Conservation (phyloP, 192 early-diverging fungal species). For the Backusella psychrophila region DNA sequence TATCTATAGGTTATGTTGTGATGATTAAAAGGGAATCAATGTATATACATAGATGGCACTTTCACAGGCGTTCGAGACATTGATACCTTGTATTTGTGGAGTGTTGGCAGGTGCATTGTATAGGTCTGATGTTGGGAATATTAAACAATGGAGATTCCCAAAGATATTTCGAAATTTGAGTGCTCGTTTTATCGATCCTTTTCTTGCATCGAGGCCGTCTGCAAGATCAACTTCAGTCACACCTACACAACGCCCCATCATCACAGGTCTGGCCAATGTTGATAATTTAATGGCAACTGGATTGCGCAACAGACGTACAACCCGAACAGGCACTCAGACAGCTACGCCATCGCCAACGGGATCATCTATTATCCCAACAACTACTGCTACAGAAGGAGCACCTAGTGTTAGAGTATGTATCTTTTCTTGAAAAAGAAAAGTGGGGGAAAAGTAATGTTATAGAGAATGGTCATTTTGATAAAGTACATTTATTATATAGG, state of each 20-base stretch:
- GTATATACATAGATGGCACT: conserved; percentile 37
- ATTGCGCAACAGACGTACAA: conserved; percentile 16
- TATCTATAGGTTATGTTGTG: not conserved
- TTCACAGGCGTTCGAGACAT: conserved; percentile 41
- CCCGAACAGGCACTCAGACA: not conserved
- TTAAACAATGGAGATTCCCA: conserved; percentile 57
- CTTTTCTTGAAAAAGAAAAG: not conserved
- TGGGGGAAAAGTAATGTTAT: not conserved
- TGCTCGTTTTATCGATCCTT: conserved; percentile 42
- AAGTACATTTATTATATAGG: not conserved
- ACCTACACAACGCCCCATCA: conserved; percentile 29
- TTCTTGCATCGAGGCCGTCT: conserved; percentile 47
- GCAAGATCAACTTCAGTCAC: conserved; percentile 40
- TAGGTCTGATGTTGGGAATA: conserved; percentile 46
- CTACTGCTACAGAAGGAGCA: conserved; percentile 3
- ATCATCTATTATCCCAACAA: not conserved
- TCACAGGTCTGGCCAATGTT: conserved; percentile 9
- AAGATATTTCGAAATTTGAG: conserved; percentile 29
- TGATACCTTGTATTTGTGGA: conserved; percentile 46
- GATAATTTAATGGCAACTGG: conserved; percentile 17
- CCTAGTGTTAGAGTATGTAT: conserved; percentile 18
- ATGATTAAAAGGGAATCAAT: not conserved
- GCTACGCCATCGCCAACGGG: not conserved
- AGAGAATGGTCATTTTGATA: not conserved
- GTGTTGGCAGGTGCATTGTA: conserved; percentile 52